Base-by-base conservation (phyloP, 2,329 filamentous ascomycete genomes). In the Setomelanomma holmii region DNA sequence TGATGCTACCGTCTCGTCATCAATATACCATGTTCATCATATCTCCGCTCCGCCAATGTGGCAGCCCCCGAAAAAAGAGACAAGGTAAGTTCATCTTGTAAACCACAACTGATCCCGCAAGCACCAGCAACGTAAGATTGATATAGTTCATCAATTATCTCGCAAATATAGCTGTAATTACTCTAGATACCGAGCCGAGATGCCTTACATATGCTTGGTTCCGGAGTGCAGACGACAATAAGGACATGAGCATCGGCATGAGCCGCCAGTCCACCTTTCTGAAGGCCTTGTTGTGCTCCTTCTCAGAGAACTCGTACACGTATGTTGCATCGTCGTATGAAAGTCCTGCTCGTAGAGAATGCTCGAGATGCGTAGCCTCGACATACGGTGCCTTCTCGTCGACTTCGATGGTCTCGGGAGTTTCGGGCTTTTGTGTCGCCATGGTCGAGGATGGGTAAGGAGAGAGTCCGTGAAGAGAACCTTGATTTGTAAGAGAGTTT, bases 211-310 rank as follows among this genome's bases (percentile, higher is more conserved):
- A 30, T 30, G 27, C 27, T 30, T 30, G 27, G 27, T 30, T 30
- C 14, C 27, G 27, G 10, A 30, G 27, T 14, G 27, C 27, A 30
- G 27, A 30, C 14, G 27, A 30, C 27, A 30, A 59, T 46, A 59
- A 49, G 12, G 50, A 11, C n/a, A 56, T 54, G 5, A 59, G 40
- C 30, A 59, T 47, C n/a, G 56, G 56, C 35, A 59, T 39, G 23
- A 59, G 36, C 27, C 55, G 56, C 27, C 40, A 34, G 30, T 59
- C 50, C 19, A 59, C 50, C 39, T 59, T 56, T 4, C 56, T 38
- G 34, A 54, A 40, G 23, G 57, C 27, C 46, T 59, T 56, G 20
- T 41, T 49, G 40, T 76, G 45, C 5, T 30, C 17, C 10, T 48
- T 30, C 7, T 23, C 17, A 6, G 45, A 16, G 19, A 39, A 47